A percentile compares a stretch with the other conserved stretches of the same genome.
Conservation (phyloP, 2,329 filamentous ascomycete species). For the Neoarthrinium moseri region DNA sequence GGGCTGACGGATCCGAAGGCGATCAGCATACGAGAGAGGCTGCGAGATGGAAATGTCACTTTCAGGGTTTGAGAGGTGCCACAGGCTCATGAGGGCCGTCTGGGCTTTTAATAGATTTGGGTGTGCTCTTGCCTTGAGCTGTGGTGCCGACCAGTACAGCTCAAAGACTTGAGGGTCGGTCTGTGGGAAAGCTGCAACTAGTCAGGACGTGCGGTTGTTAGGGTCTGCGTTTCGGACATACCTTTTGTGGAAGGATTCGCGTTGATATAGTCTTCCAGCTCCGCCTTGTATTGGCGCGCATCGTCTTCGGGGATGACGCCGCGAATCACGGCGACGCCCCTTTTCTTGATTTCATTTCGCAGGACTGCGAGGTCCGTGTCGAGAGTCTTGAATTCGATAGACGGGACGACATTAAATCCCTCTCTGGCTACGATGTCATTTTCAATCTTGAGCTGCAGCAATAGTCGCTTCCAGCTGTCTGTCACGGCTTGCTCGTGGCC, state of each 20-base stretch:
- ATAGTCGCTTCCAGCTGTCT: constrained; percentile 47
- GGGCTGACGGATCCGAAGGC: constrained; percentile 68
- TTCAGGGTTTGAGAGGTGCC: constrained; percentile 51
- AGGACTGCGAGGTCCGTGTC: constrained; percentile 33
- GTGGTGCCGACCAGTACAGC: constrained; percentile 71
- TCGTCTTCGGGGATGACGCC: constrained; percentile 63
- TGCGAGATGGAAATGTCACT: constrained; percentile 49
- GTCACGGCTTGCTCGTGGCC: constrained; percentile 48
- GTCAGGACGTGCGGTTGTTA: constrained; percentile 8
- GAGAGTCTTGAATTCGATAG: constrained; percentile 46
- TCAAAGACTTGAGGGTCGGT: constrained; percentile 71
- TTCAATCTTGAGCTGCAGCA: constrained; percentile 43
- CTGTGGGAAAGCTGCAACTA: constrained; percentile 57
- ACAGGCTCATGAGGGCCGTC: constrained; percentile 61
- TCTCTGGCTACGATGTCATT: constrained; percentile 43
- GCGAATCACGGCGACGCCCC: constrained; percentile 63
- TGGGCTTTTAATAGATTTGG: constrained; percentile 63
- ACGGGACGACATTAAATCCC: constrained; percentile 51
- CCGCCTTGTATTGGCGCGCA: constrained; percentile 63
- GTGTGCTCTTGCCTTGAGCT: constrained; percentile 67
- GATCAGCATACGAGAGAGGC: constrained; percentile 68
- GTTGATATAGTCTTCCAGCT: constrained; percentile 63
- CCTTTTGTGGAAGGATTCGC: constrained; percentile 61
- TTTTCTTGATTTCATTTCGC: constrained; percentile 53
- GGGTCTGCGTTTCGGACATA: constrained; percentile 18